A percentile compares a stretch with the other conserved stretches of the same genome.
Conservation (phyloP, 805 yeast genomes). For the Zygoascus flipseniorum region DNA sequence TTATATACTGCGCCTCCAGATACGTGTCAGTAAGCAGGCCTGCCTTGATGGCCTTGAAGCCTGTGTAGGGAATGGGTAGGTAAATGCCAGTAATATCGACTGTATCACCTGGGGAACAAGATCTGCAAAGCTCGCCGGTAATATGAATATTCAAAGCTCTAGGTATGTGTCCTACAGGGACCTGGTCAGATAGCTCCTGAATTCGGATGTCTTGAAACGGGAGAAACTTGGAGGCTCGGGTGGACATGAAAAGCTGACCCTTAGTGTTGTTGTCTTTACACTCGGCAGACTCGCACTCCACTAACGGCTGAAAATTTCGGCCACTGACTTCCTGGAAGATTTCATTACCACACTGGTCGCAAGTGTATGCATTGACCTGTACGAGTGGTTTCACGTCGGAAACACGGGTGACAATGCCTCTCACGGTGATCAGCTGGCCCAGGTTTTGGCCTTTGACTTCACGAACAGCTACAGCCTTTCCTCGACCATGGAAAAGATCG, state of each 20-base stretch:
- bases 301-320: slow-evolving; percentile 76
- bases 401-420: slow-evolving; percentile 93
- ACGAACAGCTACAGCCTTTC: slow-evolving; percentile 74
- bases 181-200: slow-evolving; percentile 93
- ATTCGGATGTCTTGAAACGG: slow-evolving; percentile 93
- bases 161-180: slow-evolving; percentile 97
- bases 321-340: slow-evolving; percentile 90
- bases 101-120: slow-evolving; percentile 86
- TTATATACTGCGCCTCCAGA: slow-evolving; percentile 75
- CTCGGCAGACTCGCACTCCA: slow-evolving; percentile 74
- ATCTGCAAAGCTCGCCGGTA: slow-evolving; percentile 85
- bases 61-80: slow-evolving; percentile 92
- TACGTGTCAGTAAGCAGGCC: slow-evolving; percentile 92
- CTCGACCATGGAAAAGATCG: slow-evolving; percentile 20
- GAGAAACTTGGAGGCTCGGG: slow-evolving; percentile 91
- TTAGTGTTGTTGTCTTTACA: slow-evolving; percentile 72
- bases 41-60: slow-evolving; percentile 84
- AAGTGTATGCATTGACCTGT: slow-evolving; percentile 87
- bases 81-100: slow-evolving; percentile 91
- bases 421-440: slow-evolving; percentile 80
- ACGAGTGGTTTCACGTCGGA: slow-evolving; percentile 94
- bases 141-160: slow-evolving; percentile 77
- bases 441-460: slow-evolving; percentile 75
- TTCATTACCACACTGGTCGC: slow-evolving; percentile 96
- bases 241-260: slow-evolving; percentile 85